phyloP scores from a whole-genome alignment of 2,329 filamentous ascomycete genomes.

The Fusarium circinatum region DNA sequence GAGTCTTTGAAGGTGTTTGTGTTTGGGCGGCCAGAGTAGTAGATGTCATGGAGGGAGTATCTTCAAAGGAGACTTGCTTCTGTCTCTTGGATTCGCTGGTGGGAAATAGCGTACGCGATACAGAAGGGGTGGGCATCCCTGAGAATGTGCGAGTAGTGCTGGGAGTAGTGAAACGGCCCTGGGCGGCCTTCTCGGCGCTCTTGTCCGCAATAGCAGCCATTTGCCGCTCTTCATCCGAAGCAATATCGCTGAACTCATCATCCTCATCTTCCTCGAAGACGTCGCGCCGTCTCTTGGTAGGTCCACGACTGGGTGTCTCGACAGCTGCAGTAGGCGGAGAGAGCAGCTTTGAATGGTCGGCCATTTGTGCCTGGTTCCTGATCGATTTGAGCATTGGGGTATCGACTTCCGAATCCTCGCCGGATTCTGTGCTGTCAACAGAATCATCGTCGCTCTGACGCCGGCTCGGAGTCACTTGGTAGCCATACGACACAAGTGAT shows the following conservation, averaged over 20 bases:
- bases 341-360: background rate
- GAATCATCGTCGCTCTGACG: conserved; percentile 16
- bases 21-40: conserved; percentile 20
- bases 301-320: conserved; percentile 33
- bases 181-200: conserved; percentile 45
- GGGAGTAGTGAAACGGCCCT: conserved; percentile 42
- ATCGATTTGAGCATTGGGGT: background rate
- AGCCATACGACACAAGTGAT: conserved; percentile 45
- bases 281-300: conserved; percentile 47
- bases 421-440: conserved; percentile 20
- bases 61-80: conserved; percentile 49
- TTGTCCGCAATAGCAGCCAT: conserved; percentile 50
- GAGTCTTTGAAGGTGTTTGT: conserved; percentile 25
- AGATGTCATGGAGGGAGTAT: conserved; percentile 21
- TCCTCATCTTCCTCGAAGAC: conserved; percentile 44
- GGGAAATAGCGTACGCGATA: conserved; percentile 51
- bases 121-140: conserved; percentile 49
- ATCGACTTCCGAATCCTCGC: conserved; percentile 18
- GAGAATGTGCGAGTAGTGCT: conserved; percentile 32
- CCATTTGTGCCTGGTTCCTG: background rate
- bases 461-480: conserved; percentile 39
- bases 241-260: conserved; percentile 49
- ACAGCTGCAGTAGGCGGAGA: background rate
- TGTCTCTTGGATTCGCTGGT: conserved; percentile 44
- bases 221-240: conserved; percentile 53